phyloP scores from a whole-genome alignment of 2,329 filamentous ascomycete species.

The Sphaceloma murrayae region DNA sequence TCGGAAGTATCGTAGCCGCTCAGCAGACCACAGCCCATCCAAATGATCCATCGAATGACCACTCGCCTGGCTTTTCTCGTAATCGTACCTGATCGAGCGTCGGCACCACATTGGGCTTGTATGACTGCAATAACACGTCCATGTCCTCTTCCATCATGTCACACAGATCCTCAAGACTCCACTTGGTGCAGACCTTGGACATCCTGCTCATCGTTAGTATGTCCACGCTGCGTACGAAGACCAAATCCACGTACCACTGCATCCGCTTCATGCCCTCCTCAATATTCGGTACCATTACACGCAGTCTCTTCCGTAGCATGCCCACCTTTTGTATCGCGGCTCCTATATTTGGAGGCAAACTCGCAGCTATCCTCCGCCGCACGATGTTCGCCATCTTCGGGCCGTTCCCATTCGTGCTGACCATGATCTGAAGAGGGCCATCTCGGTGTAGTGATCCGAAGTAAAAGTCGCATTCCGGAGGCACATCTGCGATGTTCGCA shows the following conservation, averaged over 20 bases:
- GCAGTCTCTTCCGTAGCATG: slow-evolving; percentile 64
- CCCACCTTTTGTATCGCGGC: slow-evolving; percentile 81
- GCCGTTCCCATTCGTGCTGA: slow-evolving; percentile 94
- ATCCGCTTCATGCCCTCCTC: slow-evolving; percentile 79
- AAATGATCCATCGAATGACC: slow-evolving; percentile 40
- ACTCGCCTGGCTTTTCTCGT: slow-evolving; percentile 30
- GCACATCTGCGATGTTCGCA: slow-evolving; percentile 95
- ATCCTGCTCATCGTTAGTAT: slow-evolving; percentile 53
- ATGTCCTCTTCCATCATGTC: slow-evolving; percentile 72
- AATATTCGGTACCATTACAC: slow-evolving; percentile 60
- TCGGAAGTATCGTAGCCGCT: not conserved
- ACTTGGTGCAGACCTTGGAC: slow-evolving; percentile 80
- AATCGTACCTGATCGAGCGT: slow-evolving; percentile 35
- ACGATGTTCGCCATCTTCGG: slow-evolving; percentile 84
- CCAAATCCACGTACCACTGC: slow-evolving; percentile 62
- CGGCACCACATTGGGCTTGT: slow-evolving; percentile 42
- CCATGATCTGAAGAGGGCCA: slow-evolving; percentile 94
- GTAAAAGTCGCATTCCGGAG: slow-evolving; percentile 95
- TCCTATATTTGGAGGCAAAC: slow-evolving; percentile 69
- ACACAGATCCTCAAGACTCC: slow-evolving; percentile 75
- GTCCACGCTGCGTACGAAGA: not conserved
- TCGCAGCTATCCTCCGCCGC: slow-evolving; percentile 66
- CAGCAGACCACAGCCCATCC: slow-evolving; percentile 24
- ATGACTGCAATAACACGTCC: slow-evolving; percentile 70
- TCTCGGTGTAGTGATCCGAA: slow-evolving; percentile 94